phyloP scores from a whole-genome alignment of 441 rosid genomes.

The Pelargonium citronellum region DNA sequence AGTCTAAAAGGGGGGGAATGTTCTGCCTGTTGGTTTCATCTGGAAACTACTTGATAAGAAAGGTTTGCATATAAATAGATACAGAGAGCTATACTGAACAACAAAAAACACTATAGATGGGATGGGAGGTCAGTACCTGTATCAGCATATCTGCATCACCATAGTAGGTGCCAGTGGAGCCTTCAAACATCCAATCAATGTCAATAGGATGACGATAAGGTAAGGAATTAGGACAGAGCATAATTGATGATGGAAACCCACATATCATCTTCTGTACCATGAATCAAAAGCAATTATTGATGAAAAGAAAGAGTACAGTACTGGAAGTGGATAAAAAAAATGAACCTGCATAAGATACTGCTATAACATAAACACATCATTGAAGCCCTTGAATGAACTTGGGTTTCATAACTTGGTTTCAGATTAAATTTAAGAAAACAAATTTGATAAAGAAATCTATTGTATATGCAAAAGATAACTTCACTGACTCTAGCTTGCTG shows the following conservation, averaged over 20 bases:
- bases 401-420: too few relatives aligned
- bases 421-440: too few relatives aligned
- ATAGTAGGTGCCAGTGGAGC: constrained; percentile 18
- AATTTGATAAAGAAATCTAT: too few relatives aligned
- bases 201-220: constrained; percentile 16
- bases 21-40: neutral
- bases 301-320: constrained; percentile 8
- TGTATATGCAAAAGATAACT: neutral
- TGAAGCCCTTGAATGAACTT: neutral
- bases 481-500: neutral
- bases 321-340: constrained; percentile 1
- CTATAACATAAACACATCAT: neutral
- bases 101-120: neutral
- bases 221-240: constrained; percentile 10
- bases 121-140: neutral
- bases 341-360: constrained; percentile 10
- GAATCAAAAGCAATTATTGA: constrained; percentile 10
- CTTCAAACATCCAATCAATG: constrained; percentile 3
- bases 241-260: constrained; percentile 16
- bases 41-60: neutral
- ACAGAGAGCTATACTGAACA: neutral
- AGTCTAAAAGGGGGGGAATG: neutral
- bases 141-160: neutral
- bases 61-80: neutral
- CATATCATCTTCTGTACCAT: constrained; percentile 8